Conservation (phyloP, 2,329 filamentous ascomycete genomes). For the Arthrobotrys entomopaga region DNA sequence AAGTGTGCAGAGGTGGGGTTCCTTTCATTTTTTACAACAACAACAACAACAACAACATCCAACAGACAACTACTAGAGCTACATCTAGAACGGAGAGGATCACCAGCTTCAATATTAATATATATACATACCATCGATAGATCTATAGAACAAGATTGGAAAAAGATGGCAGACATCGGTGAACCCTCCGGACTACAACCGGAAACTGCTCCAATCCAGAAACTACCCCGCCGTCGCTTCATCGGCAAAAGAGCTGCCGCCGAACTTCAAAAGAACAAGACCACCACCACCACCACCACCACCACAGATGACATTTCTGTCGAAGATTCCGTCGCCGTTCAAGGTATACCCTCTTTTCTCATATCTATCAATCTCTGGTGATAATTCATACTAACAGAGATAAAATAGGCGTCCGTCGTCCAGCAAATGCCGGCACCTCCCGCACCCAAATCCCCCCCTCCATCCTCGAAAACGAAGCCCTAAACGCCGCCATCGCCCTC, state of each 20-base stretch:
- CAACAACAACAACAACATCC: no score
- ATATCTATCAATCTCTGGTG: slow-evolving; percentile 22
- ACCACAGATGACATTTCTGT: slow-evolving; percentile 44
- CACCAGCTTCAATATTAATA: background rate
- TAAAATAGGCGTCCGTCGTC: slow-evolving; percentile 70
- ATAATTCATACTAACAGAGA: background rate
- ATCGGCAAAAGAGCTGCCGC: slow-evolving; percentile 82
- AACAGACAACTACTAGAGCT: no score
- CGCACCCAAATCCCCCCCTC: slow-evolving; percentile 89
- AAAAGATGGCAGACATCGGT: slow-evolving; percentile 13
- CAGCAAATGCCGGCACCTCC: slow-evolving; percentile 76
- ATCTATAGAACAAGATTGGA: background rate
- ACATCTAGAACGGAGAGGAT: no score
- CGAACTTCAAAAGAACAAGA: slow-evolving; percentile 68
- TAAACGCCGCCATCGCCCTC: slow-evolving; percentile 86
- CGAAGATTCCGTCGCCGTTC: slow-evolving; percentile 72
- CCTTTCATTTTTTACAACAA: no score
- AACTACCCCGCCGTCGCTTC: slow-evolving; percentile 89
- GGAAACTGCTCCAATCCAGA: slow-evolving; percentile 65
- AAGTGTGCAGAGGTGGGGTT: no score
- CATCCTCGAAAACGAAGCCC: slow-evolving; percentile 83
- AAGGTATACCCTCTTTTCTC: slow-evolving; percentile 68
- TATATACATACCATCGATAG: background rate
- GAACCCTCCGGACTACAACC: slow-evolving; percentile 35
- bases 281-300: no score